A percentile compares a stretch with the other conserved stretches of the same genome.
Conservation (phyloP, 495 filamentous ascomycete genomes). For the Penicillium bovifimosum region DNA sequence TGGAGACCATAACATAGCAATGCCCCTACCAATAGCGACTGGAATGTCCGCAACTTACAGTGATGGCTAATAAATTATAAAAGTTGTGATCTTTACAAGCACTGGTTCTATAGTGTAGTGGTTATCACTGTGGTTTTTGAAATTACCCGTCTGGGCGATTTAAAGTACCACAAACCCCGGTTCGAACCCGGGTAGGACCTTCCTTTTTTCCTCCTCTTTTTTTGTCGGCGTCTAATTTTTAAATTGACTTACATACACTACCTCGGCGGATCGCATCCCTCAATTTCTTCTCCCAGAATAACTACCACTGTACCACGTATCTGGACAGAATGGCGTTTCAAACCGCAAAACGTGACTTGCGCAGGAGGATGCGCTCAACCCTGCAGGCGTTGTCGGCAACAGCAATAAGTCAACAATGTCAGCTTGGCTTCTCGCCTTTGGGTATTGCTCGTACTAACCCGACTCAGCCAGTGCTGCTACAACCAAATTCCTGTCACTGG, state of each 20-base stretch:
- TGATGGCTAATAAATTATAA: too few relatives aligned
- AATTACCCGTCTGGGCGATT: neutral
- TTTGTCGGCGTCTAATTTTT: too few relatives aligned
- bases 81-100: neutral
- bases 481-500: slow-evolving; percentile 51
- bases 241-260: neutral
- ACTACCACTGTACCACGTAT: slow-evolving; percentile 1
- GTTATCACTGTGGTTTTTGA: neutral
- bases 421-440: slow-evolving; percentile 10
- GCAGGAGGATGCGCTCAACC: slow-evolving; percentile 59
- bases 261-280: neutral
- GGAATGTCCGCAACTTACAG: neutral
- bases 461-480: slow-evolving; percentile 53
- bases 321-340: slow-evolving; percentile 45
- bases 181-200: neutral
- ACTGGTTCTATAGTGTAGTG: neutral
- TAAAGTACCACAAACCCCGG: neutral
- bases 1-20: slow-evolving; percentile 13
- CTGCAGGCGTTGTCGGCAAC: slow-evolving; percentile 53
- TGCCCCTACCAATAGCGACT: neutral
- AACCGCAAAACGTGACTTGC: slow-evolving; percentile 67
- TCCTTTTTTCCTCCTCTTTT: neutral
- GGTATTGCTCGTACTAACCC: slow-evolving; percentile 7
- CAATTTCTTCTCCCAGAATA: neutral
- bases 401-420: slow-evolving; percentile 63